These are phyloP conservation scores for Hysterium pulicare DNA, from an alignment of 2,329 filamentous ascomycete genomes.

Conservation along the genomic window DNA sequence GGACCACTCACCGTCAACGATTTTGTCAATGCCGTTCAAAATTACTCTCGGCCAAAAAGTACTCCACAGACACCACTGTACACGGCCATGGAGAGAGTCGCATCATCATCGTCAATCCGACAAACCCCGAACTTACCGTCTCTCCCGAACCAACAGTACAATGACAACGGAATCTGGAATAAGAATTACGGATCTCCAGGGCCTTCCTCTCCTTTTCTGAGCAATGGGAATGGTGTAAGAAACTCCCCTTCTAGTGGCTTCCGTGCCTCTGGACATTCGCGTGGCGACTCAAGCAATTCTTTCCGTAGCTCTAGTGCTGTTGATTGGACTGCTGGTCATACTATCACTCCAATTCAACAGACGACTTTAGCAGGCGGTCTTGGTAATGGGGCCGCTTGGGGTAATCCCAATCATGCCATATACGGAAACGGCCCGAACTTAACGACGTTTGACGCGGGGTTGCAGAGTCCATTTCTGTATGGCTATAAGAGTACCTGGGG, in stretches of 20 bases:
- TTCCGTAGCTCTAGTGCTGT: constrained; percentile 28
- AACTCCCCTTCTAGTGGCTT: constrained; percentile 32
- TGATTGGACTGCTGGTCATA: constrained; percentile 16
- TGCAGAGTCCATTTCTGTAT: constrained; percentile 43
- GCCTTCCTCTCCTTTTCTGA: constrained; percentile 26
- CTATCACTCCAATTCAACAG: constrained; percentile 13
- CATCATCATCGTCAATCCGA: constrained; percentile 34
- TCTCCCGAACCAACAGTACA: constrained; percentile 34
- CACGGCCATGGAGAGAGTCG: constrained; percentile 31
- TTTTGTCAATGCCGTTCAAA: constrained; percentile 35
- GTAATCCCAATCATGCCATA: constrained; percentile 19
- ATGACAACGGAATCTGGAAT: constrained; percentile 37
- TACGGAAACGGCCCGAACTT: constrained; percentile 16
- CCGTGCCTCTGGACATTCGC: constrained; percentile 38
- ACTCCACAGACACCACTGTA: constrained; percentile 20
- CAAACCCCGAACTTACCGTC: constrained; percentile 33
- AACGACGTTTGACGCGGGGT: constrained; percentile 18
- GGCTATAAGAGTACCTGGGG: constrained; percentile 40
- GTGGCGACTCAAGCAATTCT: constrained; percentile 43
- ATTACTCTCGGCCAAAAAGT: constrained; percentile 27
- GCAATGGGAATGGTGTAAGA: constrained; percentile 16
- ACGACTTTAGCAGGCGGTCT: constrained; percentile 25
- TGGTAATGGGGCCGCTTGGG: constrained; percentile 32
- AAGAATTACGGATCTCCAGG: constrained; percentile 28
- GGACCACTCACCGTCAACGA: constrained; percentile 33